A percentile compares a stretch with the other conserved stretches of the same genome.
Conservation (phyloP, 2,329 filamentous ascomycete species). For the Aspergillus sp. region DNA sequence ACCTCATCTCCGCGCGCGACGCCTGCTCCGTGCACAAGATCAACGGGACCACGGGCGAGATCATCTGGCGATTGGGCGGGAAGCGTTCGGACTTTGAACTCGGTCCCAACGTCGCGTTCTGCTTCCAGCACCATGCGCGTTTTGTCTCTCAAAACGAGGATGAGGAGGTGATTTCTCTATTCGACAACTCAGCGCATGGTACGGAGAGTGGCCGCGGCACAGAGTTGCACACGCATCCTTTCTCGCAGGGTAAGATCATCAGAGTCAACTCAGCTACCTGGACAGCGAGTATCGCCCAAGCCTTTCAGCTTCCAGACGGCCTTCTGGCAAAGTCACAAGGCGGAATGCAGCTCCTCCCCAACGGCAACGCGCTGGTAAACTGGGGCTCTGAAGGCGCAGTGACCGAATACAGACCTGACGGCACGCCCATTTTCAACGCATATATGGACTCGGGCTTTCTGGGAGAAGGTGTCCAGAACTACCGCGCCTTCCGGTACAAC, state of each 20-base stretch:
- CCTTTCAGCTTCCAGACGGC: slow-evolving; percentile 44
- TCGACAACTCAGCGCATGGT: slow-evolving; percentile 48
- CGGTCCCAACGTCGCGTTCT: slow-evolving; percentile 40
- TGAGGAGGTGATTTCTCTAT: slow-evolving; percentile 48
- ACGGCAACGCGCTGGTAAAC: slow-evolving; percentile 50
- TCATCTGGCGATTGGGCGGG: slow-evolving; percentile 45
- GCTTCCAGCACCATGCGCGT: slow-evolving; percentile 47
- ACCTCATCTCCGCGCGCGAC: slow-evolving; percentile 44
- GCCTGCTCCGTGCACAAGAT: slow-evolving; percentile 44
- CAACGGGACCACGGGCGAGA: slow-evolving; percentile 39
- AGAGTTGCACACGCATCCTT: slow-evolving; percentile 32
- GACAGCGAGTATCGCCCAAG: slow-evolving; percentile 41
- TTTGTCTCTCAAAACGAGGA: slow-evolving; percentile 41
- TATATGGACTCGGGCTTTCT: slow-evolving; percentile 40
- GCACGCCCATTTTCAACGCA: slow-evolving; percentile 32
- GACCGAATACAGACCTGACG: slow-evolving; percentile 25
- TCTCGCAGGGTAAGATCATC: slow-evolving; percentile 42
- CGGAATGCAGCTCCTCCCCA: slow-evolving; percentile 49
- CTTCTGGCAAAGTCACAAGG: slow-evolving; percentile 48
- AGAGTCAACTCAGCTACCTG: slow-evolving; percentile 38
- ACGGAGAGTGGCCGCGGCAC: slow-evolving; percentile 25
- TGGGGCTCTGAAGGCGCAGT: slow-evolving; percentile 49
- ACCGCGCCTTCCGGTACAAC: slow-evolving; percentile 31
- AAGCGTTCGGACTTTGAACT: slow-evolving; percentile 40
- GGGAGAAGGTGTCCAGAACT: slow-evolving; percentile 31